Evolutionary conservation across 345 rosid species (phyloP).

Genomic region (Carallia brachiata): DNA sequence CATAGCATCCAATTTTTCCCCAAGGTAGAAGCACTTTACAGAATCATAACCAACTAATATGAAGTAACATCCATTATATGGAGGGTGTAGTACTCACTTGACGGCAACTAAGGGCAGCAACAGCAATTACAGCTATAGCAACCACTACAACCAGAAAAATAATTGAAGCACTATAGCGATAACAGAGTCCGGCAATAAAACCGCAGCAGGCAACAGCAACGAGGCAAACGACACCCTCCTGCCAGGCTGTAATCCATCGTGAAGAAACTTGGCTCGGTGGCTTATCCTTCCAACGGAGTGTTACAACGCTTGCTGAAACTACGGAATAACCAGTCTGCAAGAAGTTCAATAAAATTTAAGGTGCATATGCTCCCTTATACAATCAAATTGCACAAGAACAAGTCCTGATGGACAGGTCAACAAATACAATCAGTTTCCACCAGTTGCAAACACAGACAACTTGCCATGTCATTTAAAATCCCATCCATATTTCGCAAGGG

Average conservation of each 20-base stretch:
- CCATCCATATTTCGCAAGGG: background rate
- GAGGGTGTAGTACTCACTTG: constrained; percentile 46
- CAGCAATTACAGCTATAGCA: constrained; percentile 53
- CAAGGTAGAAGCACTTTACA: too few relatives aligned
- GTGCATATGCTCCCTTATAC: constrained; percentile 4
- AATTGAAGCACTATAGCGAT: constrained; percentile 56
- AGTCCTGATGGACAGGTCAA: background rate
- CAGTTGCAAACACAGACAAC: background rate
- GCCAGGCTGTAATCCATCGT: constrained; percentile 58
- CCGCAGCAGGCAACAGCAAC: constrained; percentile 69
- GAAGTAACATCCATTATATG: background rate
- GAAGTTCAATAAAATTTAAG: constrained; percentile 16
- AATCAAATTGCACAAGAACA: background rate
- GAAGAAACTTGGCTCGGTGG: constrained; percentile 41
- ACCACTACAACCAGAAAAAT: constrained; percentile 45
- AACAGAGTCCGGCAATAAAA: constrained; percentile 61
- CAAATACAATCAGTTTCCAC: background rate
- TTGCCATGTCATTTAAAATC: background rate
- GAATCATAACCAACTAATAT: too few relatives aligned
- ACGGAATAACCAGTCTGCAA: constrained; percentile 98
- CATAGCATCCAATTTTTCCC: too few relatives aligned
- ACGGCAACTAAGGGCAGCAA: constrained; percentile 57
- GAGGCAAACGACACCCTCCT: constrained; percentile 77
- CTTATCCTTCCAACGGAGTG: constrained; percentile 77
- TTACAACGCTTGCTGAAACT: constrained; percentile 86